Conservation (phyloP, 2,329 filamentous ascomycete genomes). For the Penicillium oxalicum region DNA sequence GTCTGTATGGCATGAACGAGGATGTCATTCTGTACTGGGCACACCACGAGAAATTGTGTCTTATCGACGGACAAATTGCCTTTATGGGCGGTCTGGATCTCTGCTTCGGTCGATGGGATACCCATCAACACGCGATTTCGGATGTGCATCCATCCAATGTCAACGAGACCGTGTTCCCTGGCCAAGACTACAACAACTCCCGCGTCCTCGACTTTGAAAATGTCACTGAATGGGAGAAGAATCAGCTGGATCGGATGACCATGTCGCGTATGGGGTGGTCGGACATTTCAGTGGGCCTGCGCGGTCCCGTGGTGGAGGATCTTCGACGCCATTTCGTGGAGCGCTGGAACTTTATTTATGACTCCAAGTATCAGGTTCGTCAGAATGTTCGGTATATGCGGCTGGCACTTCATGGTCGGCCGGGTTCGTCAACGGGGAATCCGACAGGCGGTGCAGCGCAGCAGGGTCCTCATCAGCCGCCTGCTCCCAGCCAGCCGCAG, state of each 20-base stretch:
- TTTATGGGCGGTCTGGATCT: conserved; percentile 92
- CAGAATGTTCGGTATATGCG: conserved; percentile 46
- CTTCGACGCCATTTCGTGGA: conserved; percentile 73
- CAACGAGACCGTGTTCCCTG: conserved; percentile 71
- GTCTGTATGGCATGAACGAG: conserved; percentile 73
- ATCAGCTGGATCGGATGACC: conserved; percentile 74
- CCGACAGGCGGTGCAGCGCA: conserved; percentile 11
- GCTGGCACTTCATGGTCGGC: conserved; percentile 30
- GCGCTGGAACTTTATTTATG: conserved; percentile 86
- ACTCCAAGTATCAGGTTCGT: conserved; percentile 67
- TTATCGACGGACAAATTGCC: conserved; percentile 70
- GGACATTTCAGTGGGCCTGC: conserved; percentile 72
- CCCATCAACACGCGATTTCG: conserved; percentile 76
- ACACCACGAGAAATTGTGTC: conserved; percentile 84
- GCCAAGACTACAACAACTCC: conserved; percentile 91
- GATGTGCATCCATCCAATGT: conserved; percentile 76
- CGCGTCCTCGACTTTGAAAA: conserved; percentile 74
- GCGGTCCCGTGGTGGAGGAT: conserved; percentile 68
- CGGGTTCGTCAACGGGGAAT: conserved; percentile 21
- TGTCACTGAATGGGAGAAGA: conserved; percentile 72
- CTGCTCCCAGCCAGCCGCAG: conserved; percentile 13
- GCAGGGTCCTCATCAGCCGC: conserved; percentile 9
- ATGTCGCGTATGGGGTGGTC: conserved; percentile 90
- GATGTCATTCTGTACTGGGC: conserved; percentile 86
- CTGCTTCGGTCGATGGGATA: conserved; percentile 85